Evolutionary conservation across 768 basidiomycete genomes (phyloP).

Genomic region (Podaxis carcinomalis): DNA sequence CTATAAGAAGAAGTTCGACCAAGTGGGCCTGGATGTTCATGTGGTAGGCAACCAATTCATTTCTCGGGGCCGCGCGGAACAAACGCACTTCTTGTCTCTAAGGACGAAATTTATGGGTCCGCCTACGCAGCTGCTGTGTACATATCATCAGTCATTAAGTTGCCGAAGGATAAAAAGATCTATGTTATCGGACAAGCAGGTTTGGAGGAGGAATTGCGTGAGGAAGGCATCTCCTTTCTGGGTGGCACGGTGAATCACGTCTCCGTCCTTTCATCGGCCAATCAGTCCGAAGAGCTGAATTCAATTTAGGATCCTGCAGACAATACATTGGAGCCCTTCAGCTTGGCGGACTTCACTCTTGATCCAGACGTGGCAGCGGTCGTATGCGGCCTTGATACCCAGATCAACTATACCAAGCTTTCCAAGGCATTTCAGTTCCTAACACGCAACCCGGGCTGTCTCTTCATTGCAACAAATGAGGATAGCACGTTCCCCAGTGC

Average conservation of each 20-base stretch:
- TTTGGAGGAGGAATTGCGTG: slow-evolving; percentile 87
- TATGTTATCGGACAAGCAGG: slow-evolving; percentile 94
- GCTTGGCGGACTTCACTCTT: slow-evolving; percentile 59
- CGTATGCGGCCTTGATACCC: slow-evolving; percentile 86
- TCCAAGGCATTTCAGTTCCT: slow-evolving; percentile 92
- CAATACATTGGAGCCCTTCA: slow-evolving; percentile 67
- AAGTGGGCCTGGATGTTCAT: slow-evolving; percentile 78
- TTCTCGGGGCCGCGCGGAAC: neutral
- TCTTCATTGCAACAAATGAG: slow-evolving; percentile 88
- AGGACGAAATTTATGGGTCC: slow-evolving; percentile 98
- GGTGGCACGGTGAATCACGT: slow-evolving; percentile 71
- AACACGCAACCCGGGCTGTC: slow-evolving; percentile 70
- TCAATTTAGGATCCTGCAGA: slow-evolving; percentile 74
- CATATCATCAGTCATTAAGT: slow-evolving; percentile 81
- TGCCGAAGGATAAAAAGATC: slow-evolving; percentile 89
- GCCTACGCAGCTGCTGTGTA: slow-evolving; percentile 74
- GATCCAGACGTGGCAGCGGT: slow-evolving; percentile 89
- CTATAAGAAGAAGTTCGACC: slow-evolving; percentile 91
- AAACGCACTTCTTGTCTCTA: neutral
- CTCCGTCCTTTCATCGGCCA: neutral
- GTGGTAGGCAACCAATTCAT: slow-evolving; percentile 52
- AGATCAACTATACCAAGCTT: slow-evolving; percentile 90
- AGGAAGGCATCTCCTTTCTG: slow-evolving; percentile 74
- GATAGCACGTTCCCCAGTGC: slow-evolving; percentile 87
- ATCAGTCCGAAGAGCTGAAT: slow-evolving; percentile 2